Conservation (phyloP, 2,329 filamentous ascomycete genomes). For the Sordariomycetes sp. region DNA sequence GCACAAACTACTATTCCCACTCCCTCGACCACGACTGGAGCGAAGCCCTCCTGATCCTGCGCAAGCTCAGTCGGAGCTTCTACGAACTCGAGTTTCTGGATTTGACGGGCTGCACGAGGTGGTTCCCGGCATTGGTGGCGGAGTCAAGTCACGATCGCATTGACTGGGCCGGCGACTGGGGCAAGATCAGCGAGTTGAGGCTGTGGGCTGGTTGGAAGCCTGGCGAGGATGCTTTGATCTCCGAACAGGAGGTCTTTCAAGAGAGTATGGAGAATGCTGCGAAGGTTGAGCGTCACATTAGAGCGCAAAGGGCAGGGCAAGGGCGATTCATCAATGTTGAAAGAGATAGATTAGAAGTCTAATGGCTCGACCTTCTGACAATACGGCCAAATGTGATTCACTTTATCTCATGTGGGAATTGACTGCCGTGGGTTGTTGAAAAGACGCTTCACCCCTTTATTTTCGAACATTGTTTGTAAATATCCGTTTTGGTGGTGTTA, state of each 20-base stretch:
- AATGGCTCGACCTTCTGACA: background rate
- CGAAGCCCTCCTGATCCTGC: constrained; percentile 47
- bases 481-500: too few species aligned
- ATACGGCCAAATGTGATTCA: too few species aligned
- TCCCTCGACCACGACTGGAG: constrained; percentile 49
- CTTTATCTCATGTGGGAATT: too few species aligned
- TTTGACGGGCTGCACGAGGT: constrained; percentile 48
- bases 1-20: constrained; percentile 49
- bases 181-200: constrained; percentile 37
- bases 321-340: constrained; percentile 41
- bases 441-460: too few species aligned
- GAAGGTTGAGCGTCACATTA: constrained; percentile 37
- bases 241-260: constrained; percentile 20
- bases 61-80: constrained; percentile 41
- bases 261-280: constrained; percentile 27
- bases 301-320: constrained; percentile 33
- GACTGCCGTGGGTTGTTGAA: too few species aligned
- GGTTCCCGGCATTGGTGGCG: constrained; percentile 39
- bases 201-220: constrained; percentile 34
- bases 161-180: constrained; percentile 46
- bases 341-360: constrained; percentile 19
- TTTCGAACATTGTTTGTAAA: too few species aligned
- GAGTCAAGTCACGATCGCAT: constrained; percentile 34
- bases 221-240: constrained; percentile 19
- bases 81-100: constrained; percentile 54